A percentile compares a stretch with the other conserved stretches of the same genome.
Evolutionary conservation across 1,284 basidiomycete genomes (phyloP).

Genomic region (Cystobasidium sp.): DNA sequence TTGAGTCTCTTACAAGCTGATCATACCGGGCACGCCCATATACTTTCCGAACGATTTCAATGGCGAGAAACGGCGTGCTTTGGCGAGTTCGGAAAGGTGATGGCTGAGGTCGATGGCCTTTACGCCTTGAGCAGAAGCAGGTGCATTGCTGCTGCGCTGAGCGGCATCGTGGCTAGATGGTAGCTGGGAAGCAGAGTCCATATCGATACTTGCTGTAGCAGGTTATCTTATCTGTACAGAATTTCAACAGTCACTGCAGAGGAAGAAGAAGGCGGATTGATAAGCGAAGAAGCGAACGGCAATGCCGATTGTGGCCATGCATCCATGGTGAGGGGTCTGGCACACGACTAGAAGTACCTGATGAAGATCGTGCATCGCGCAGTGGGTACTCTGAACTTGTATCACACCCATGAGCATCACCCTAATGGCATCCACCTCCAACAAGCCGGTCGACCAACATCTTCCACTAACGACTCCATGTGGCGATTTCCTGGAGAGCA

Average conservation of each 20-base stretch:
- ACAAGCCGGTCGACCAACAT: not conserved
- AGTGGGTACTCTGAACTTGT: no score
- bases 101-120: conserved; percentile 66
- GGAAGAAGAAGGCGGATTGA: no score
- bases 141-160: not conserved
- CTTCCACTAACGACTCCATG: no score
- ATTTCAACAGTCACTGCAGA: no score
- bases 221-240: no score
- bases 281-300: no score
- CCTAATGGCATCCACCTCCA: not conserved
- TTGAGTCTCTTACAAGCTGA: conserved; percentile 52
- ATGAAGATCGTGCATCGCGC: no score
- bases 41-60: conserved; percentile 70
- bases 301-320: no score
- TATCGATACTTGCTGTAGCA: not conserved
- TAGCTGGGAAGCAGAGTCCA: conserved; percentile 19
- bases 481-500: no score
- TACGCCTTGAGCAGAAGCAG: not conserved
- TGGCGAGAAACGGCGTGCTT: conserved; percentile 64
- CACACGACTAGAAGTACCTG: no score
- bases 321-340: no score
- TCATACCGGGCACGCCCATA: conserved; percentile 61
- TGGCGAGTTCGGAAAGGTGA: conserved; percentile 66
- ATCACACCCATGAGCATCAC: not conserved
- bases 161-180: not conserved